phyloP scores from a whole-genome alignment of 345 rosid genomes.

The Sonneratia caseolaris region DNA sequence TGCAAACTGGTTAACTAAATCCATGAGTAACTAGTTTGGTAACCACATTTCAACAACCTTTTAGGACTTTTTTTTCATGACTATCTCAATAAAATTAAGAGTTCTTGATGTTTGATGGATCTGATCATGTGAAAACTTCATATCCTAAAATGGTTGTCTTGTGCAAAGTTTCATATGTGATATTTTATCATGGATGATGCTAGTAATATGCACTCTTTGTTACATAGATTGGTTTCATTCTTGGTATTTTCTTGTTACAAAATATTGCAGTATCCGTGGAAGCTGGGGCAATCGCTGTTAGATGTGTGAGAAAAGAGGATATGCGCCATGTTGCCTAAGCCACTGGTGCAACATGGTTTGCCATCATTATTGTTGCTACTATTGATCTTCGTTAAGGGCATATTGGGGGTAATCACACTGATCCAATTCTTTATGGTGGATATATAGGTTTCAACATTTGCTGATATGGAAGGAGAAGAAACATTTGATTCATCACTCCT shows the following conservation, averaged over 20 bases:
- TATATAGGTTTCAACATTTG: conserved; percentile 87
- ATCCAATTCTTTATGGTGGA: not conserved
- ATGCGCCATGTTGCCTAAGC: conserved; percentile 98
- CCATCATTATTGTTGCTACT: not conserved
- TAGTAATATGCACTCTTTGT: too few relatives aligned
- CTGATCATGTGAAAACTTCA: too few relatives aligned
- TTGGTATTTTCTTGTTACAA: conserved; percentile 7
- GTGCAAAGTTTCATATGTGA: too few relatives aligned
- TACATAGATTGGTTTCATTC: not conserved
- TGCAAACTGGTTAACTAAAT: not conserved
- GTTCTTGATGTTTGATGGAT: too few relatives aligned
- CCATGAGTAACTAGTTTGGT: not conserved
- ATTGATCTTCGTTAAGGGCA: not conserved
- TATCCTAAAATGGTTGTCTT: too few relatives aligned
- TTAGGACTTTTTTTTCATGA: too few relatives aligned
- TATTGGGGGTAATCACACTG: not conserved
- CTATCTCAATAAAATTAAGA: too few relatives aligned
- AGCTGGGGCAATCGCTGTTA: conserved; percentile 94
- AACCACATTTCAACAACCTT: not conserved
- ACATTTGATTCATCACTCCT: conserved; percentile 80
- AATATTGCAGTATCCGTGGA: conserved; percentile 78
- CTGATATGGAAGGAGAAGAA: conserved; percentile 99
- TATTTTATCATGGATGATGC: not conserved
- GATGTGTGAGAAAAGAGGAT: conserved; percentile 94
- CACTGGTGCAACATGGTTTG: conserved; percentile 87